Evolutionary conservation across 202 grass and related monocot species (phyloP).

Genomic region (Alloteropsis angusta): DNA sequence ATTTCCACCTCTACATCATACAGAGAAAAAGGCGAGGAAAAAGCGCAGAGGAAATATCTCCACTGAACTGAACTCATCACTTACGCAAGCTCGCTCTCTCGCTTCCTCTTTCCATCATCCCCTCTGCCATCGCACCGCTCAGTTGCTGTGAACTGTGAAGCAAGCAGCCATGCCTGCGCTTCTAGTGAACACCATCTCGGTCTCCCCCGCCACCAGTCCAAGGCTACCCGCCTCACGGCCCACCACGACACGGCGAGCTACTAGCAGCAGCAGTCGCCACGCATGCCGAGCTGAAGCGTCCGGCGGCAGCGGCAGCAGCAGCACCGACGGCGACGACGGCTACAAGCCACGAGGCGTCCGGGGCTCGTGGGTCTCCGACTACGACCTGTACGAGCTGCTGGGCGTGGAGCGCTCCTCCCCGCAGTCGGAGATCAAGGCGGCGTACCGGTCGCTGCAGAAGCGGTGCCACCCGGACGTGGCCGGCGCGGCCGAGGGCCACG

Average conservation of each 20-base stretch:
- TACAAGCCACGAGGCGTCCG: background rate
- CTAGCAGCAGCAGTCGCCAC: background rate
- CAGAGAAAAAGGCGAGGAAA: background rate
- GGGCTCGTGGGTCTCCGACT: constrained; percentile 53
- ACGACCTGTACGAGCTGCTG: constrained; percentile 75
- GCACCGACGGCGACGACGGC: background rate
- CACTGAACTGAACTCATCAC: too few species aligned
- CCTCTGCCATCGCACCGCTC: background rate
- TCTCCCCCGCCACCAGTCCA: background rate
- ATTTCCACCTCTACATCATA: background rate
- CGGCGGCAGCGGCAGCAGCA: too few species aligned
- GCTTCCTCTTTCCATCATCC: background rate
- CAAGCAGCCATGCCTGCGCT: constrained; percentile 29
- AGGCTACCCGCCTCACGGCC: background rate
- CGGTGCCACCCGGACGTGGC: constrained; percentile 91
- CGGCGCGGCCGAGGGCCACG: constrained; percentile 40
- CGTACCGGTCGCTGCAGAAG: constrained; percentile 87
- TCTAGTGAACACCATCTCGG: constrained; percentile 16
- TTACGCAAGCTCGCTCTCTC: background rate
- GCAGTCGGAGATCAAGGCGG: constrained; percentile 74
- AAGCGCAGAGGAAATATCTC: constrained; percentile 12
- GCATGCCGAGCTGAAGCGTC: constrained; percentile 17
- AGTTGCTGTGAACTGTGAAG: background rate
- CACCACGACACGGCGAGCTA: background rate
- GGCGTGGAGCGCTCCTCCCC: constrained; percentile 59